Evolutionary conservation across 75 land plant species (phyloP).

Genomic region (Picea sitchensis): DNA sequence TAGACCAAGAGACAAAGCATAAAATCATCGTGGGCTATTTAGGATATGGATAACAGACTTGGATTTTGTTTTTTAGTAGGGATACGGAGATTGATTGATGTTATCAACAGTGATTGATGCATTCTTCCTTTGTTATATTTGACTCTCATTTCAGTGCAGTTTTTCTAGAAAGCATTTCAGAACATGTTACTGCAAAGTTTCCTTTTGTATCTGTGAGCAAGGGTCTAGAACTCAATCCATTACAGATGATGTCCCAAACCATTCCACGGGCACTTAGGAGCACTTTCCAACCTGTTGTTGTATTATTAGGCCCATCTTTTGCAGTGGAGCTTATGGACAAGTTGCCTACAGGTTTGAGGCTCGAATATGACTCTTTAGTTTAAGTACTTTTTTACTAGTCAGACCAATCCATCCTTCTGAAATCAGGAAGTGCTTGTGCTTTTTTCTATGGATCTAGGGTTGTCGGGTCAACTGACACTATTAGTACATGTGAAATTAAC

Average conservation of each 20-base stretch:
- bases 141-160: slow-evolving; percentile 74
- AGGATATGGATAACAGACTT: not conserved
- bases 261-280: slow-evolving; percentile 79
- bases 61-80: too few species aligned
- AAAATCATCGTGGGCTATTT: not conserved
- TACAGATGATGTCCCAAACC: slow-evolving; percentile 92
- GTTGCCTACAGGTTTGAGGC: slow-evolving; percentile 69
- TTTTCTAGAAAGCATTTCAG: slow-evolving; percentile 65
- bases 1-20: not conserved
- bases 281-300: slow-evolving; percentile 78
- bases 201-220: slow-evolving; percentile 93
- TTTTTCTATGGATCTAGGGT: not conserved
- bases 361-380: slow-evolving; percentile 1
- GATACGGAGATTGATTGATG: not conserved
- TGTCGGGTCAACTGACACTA: not conserved
- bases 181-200: slow-evolving; percentile 66
- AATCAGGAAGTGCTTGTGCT: not conserved
- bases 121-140: not conserved
- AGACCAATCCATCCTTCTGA: not conserved
- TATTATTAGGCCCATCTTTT: slow-evolving; percentile 91
- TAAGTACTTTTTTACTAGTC: not conserved
- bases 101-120: slow-evolving; percentile 5
- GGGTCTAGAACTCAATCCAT: slow-evolving; percentile 83
- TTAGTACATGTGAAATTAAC: not conserved
- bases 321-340: slow-evolving; percentile 87